Evolutionary conservation across 1,139 yeast genomes (phyloP).

Genomic region (Geotrichum fermentans): DNA sequence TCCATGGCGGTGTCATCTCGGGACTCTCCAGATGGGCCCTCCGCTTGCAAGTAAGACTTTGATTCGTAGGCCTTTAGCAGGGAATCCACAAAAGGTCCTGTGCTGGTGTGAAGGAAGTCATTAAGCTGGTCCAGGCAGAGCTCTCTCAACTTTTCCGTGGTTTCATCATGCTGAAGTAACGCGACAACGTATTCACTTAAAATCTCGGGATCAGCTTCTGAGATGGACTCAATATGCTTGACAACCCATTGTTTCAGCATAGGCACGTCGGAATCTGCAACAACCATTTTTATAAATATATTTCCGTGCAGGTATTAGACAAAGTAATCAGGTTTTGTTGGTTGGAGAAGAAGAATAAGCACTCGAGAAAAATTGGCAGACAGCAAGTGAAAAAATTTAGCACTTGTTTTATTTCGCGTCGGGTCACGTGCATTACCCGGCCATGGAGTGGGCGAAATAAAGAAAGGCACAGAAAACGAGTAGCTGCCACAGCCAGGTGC

Average conservation of each 20-base stretch:
- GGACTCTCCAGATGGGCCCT: neutral
- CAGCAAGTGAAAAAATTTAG: no score
- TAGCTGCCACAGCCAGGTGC: no score
- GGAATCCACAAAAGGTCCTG: slow-evolving; percentile 28
- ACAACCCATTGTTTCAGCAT: slow-evolving; percentile 40
- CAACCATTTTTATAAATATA: slow-evolving; percentile 8
- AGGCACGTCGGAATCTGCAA: slow-evolving; percentile 12
- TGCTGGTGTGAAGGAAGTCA: slow-evolving; percentile 36
- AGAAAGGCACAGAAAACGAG: no score
- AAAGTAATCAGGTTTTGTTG: neutral
- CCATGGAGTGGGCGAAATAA: no score
- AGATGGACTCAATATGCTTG: slow-evolving; percentile 36
- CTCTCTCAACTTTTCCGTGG: slow-evolving; percentile 31
- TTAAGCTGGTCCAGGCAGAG: slow-evolving; percentile 38
- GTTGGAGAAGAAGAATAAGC: no score
- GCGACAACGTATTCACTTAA: slow-evolving; percentile 46
- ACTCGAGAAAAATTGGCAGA: no score
- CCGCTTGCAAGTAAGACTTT: slow-evolving; percentile 9
- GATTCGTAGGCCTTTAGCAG: slow-evolving; percentile 24
- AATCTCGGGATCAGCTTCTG: slow-evolving; percentile 40
- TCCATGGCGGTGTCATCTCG: neutral
- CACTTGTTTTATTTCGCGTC: no score
- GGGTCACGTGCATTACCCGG: no score
- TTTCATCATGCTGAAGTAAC: slow-evolving; percentile 39
- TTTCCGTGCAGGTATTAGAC: neutral